Evolutionary conservation across 75 land plant species (phyloP).

Genomic region (Cryptomeria japonica): DNA sequence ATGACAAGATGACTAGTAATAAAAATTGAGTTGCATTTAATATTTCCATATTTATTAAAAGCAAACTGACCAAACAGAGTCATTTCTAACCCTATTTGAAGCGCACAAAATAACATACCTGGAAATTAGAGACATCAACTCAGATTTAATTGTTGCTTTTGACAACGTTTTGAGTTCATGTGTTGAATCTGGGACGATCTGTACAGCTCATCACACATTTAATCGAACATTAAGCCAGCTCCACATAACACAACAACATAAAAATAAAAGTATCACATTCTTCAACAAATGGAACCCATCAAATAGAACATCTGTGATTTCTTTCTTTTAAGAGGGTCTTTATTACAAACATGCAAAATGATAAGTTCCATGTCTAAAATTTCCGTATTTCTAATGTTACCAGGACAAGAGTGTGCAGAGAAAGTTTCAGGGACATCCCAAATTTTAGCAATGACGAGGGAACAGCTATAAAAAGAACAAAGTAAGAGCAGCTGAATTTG

Average conservation of each 20-base stretch:
- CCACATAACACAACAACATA: neutral
- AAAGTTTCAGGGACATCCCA: no score
- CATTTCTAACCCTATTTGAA: neutral
- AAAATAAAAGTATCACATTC: neutral
- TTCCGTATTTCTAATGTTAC: neutral
- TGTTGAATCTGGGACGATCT: neutral
- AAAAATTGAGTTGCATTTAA: neutral
- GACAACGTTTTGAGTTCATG: neutral
- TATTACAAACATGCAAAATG: no score
- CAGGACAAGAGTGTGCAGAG: no score
- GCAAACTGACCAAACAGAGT: neutral
- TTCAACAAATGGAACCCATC: neutral
- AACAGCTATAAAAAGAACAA: no score
- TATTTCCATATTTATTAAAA: neutral
- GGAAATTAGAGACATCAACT: neutral
- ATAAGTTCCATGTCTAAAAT: neutral
- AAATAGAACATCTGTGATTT: neutral
- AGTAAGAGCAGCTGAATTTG: no score
- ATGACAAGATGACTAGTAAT: neutral
- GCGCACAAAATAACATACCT: neutral
- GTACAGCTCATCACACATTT: neutral
- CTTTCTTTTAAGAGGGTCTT: neutral
- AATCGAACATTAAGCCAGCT: neutral
- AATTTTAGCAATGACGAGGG: no score
- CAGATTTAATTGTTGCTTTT: neutral